Percentiles rank a stretch among this genome's conserved stretches.
Evolutionary conservation across 2,329 filamentous ascomycete species (phyloP).

Genomic region (Trichothecium roseum): DNA sequence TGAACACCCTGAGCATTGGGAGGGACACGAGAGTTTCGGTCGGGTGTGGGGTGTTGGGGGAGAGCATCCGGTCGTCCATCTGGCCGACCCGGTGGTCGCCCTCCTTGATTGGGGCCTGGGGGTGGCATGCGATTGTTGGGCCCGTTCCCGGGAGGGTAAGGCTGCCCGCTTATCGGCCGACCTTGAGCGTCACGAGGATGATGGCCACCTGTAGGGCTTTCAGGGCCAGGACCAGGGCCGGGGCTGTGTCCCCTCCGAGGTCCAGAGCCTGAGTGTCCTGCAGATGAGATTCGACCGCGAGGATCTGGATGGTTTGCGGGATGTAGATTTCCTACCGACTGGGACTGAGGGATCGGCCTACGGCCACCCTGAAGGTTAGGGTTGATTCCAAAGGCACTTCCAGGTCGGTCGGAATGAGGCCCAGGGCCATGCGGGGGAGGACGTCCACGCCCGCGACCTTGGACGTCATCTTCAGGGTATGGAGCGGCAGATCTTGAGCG

Average conservation of each 20-base stretch:
- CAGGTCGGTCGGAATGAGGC: slow-evolving; percentile 36
- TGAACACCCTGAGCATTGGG: slow-evolving; percentile 6
- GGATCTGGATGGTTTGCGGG: slow-evolving; percentile 28
- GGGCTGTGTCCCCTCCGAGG: slow-evolving; percentile 31
- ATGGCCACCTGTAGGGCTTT: slow-evolving; percentile 5
- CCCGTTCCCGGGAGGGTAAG: slow-evolving; percentile 18
- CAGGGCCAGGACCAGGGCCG: slow-evolving; percentile 16
- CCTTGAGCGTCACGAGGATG: slow-evolving; percentile 13
- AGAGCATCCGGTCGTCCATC: slow-evolving; percentile 2
- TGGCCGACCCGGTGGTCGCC: background rate
- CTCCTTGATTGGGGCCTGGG: too few species aligned
- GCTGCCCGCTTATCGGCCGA: slow-evolving; percentile 10
- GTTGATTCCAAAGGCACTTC: slow-evolving; percentile 44
- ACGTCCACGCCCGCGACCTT: slow-evolving; percentile 23
- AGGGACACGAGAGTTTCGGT: slow-evolving; percentile 14
- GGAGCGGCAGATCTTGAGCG: slow-evolving; percentile 37
- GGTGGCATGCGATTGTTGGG: slow-evolving; percentile 6
- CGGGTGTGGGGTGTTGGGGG: slow-evolving; percentile 7
- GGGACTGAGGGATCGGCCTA: slow-evolving; percentile 15
- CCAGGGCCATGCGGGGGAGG: slow-evolving; percentile 35
- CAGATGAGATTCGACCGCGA: slow-evolving; percentile 31
- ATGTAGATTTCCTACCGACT: slow-evolving; percentile 36
- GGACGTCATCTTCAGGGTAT: slow-evolving; percentile 43
- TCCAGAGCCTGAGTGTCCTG: slow-evolving; percentile 27
- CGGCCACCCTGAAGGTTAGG: slow-evolving; percentile 20